Conservation (phyloP, 768 basidiomycete genomes). For the Boletus sp. region DNA sequence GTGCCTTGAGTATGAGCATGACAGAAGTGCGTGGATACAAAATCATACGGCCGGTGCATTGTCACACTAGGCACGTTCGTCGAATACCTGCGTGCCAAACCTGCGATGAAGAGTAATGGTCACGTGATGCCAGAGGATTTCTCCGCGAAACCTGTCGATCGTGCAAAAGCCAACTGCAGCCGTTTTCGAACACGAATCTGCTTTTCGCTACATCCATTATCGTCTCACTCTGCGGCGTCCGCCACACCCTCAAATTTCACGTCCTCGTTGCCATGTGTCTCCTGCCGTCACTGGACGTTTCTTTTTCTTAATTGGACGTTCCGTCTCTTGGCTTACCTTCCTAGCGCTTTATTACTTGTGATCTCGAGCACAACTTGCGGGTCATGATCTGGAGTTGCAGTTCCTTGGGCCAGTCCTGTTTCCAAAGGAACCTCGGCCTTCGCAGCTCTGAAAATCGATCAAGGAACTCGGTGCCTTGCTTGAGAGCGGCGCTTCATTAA, state of each 20-base stretch:
- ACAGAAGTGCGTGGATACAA: too few species aligned
- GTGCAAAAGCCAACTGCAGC: neutral
- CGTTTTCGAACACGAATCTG: conserved; percentile 16
- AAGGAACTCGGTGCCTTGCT: conserved; percentile 29
- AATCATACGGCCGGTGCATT: too few species aligned
- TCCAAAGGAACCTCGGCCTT: conserved; percentile 23
- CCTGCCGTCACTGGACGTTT: conserved; percentile 22
- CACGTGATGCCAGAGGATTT: too few species aligned
- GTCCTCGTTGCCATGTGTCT: conserved; percentile 22
- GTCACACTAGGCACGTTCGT: neutral
- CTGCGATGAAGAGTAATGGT: too few species aligned
- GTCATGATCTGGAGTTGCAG: conserved; percentile 27
- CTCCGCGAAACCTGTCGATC: neutral
- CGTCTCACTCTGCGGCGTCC: conserved; percentile 22
- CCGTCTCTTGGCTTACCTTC: conserved; percentile 7
- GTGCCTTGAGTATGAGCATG: too few species aligned
- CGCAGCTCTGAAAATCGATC: conserved; percentile 25
- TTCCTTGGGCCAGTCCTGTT: conserved; percentile 17
- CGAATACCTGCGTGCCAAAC: neutral
- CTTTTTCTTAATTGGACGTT: conserved; percentile 25
- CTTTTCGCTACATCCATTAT: conserved; percentile 10
- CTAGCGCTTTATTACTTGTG: conserved; percentile 17
- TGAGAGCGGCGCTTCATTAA: conserved; percentile 15
- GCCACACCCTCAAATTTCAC: conserved; percentile 18
- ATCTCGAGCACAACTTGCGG: conserved; percentile 17